These are phyloP conservation scores for Moesziomyces sp. DNA, from an alignment of 1,284 basidiomycete genomes.

Conservation along the genomic window DNA sequence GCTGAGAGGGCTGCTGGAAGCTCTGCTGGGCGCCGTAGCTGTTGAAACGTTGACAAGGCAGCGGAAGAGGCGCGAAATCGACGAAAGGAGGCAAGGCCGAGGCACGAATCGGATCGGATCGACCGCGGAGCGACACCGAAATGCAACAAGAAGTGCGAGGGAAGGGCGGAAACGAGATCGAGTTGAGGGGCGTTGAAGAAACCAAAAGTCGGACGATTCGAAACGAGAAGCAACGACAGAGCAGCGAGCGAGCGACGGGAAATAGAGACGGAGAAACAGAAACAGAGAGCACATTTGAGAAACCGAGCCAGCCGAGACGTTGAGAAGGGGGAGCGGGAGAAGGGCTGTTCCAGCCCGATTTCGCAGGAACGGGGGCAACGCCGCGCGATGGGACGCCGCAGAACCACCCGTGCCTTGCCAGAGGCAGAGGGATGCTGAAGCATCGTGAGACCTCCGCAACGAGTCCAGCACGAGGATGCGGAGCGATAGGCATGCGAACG, in stretches of 20 bases:
- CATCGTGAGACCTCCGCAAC: too few relatives aligned
- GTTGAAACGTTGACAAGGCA: constrained; percentile 10
- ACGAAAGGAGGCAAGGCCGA: constrained; percentile 3
- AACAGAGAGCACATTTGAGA: constrained; percentile 27
- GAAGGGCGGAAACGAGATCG: background rate
- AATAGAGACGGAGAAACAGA: constrained; percentile 5
- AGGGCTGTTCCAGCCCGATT: background rate
- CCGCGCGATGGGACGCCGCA: too few relatives aligned
- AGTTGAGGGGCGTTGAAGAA: constrained; percentile 11
- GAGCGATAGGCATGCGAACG: too few relatives aligned
- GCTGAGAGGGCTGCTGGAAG: constrained; percentile 46
- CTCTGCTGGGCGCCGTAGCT: constrained; percentile 45
- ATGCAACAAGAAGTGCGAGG: too few relatives aligned
- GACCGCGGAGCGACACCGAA: background rate
- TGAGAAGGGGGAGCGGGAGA: background rate
- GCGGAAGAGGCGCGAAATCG: constrained; percentile 6
- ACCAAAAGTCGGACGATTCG: constrained; percentile 2
- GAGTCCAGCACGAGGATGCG: too few relatives aligned
- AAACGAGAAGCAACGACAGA: constrained; percentile 9
- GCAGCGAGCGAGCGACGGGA: constrained; percentile 2
- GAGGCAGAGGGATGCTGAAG: too few relatives aligned
- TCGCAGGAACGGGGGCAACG: too few relatives aligned
- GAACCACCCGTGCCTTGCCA: too few relatives aligned
- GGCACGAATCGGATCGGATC: background rate
- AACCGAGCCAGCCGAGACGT: constrained; percentile 12